These are phyloP conservation scores for Triglochin maritima DNA, from an alignment of 106 monocot genomes.

Conservation along the genomic window DNA sequence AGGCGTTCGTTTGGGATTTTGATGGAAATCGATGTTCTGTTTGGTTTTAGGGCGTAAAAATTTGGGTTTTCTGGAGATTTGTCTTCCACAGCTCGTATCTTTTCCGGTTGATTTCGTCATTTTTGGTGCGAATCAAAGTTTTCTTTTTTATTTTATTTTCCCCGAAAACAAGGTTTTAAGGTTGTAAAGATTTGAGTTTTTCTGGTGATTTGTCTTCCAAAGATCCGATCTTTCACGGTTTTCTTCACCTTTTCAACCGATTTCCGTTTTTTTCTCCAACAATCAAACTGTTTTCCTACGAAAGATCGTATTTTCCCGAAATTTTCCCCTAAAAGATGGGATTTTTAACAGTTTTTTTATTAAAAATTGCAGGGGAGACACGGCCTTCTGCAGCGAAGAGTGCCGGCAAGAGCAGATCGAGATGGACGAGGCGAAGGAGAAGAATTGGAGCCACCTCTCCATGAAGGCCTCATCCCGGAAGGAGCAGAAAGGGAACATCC, in stretches of 20 bases:
- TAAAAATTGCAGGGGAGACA: constrained; percentile 4
- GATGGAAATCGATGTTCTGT: background rate
- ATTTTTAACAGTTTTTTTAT: too few species aligned
- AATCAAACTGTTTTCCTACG: background rate
- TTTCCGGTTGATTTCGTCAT: background rate
- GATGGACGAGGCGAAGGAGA: constrained; percentile 8
- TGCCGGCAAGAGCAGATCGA: constrained; percentile 16
- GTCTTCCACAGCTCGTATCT: background rate
- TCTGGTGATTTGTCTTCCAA: background rate
- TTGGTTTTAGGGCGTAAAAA: background rate
- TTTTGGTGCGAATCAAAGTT: constrained; percentile 3
- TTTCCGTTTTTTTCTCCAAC: background rate
- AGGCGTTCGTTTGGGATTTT: background rate
- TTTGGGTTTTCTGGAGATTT: background rate
- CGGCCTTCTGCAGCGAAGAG: constrained; percentile 11
- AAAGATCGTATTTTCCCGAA: too few species aligned
- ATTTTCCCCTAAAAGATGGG: too few species aligned
- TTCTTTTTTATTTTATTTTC: too few species aligned
- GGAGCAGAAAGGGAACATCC: constrained; percentile 1
- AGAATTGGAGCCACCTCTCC: background rate
- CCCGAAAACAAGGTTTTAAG: too few species aligned
- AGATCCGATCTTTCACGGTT: background rate
- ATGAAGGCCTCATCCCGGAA: constrained; percentile 3
- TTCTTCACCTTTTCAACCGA: background rate
- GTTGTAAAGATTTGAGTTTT: constrained; percentile 8